Base-by-base conservation (phyloP, 2,329 filamentous ascomycete species). In the Xylariaceae sp. region DNA sequence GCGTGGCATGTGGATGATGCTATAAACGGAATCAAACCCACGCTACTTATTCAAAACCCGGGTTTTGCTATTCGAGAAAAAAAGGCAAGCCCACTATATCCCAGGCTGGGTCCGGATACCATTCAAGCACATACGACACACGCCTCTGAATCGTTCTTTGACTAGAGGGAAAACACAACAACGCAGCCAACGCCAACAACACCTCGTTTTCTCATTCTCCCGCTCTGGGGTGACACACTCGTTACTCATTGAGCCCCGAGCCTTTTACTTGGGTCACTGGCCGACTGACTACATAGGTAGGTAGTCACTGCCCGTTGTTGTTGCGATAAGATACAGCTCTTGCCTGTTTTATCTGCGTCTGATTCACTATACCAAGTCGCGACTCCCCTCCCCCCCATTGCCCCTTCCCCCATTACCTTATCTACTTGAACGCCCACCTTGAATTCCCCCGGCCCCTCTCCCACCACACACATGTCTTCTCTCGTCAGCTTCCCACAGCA, bases 391-490 rank as follows among this genome's bases (percentile, higher is more conserved):
- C n/a, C 39, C 61, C 55, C 61, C 54, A 51, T 45, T 47, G 30
- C 60, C 55, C 62, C 51, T 55, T 50, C 45, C 13, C 2, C 51
- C 50, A 50, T 37, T 15, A 55, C 42, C 58, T 57, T 39, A 30
- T 18, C 51, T 51, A 52, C 56, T 56, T 56, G 49, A 34, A 34
- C 51, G 30, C 17, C 53, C 56, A 44, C 54, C 49, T 56, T 34
- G 11, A 42, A 42, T 30, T 37, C 57, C 65, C 56, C 66, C 64
- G 65, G 62, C 61, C 58, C 30, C 35, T 42, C 57, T 66, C 57
- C 66, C 64, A 66, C 62, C 61, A 61, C 60, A 66, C 69, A 69
- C 66, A 72, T 73, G 70, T 72, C 71, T 72, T 71, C 70, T 63
- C 56, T 53, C 51, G 55, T 58, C 62, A 58, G 55, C 56, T 62